phyloP scores from a whole-genome alignment of 2,329 filamentous ascomycete genomes.

The Zarea fungicola region DNA sequence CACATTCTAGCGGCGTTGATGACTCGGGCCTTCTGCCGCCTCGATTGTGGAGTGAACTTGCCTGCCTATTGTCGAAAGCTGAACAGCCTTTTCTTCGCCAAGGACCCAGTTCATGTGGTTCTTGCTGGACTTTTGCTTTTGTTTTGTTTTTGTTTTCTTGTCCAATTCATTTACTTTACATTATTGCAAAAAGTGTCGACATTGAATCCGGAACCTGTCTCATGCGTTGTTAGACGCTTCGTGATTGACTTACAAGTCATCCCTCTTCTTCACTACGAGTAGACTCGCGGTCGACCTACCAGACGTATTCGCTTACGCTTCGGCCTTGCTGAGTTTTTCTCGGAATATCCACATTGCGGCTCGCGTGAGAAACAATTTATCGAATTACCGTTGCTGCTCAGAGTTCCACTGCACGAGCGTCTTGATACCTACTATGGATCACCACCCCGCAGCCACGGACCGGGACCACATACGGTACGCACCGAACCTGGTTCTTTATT shows the following conservation, averaged over 20 bases:
- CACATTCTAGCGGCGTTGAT: slow-evolving; percentile 10
- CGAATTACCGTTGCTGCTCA: not conserved
- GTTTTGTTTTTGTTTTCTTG: not conserved
- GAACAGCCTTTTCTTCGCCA: slow-evolving; percentile 6
- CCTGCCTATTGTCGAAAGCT: slow-evolving; percentile 7
- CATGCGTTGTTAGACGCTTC: not conserved
- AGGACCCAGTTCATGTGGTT: not conserved
- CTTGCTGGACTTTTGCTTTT: not conserved
- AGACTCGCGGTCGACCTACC: too few relatives aligned
- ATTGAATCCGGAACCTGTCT: not conserved
- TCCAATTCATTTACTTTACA: too few relatives aligned
- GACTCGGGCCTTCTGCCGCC: slow-evolving; percentile 11
- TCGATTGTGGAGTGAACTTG: slow-evolving; percentile 9
- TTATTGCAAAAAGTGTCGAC: not conserved
- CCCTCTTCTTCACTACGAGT: too few relatives aligned
- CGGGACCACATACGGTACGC: slow-evolving; percentile 9
- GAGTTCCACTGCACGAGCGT: not conserved
- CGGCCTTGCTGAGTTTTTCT: too few relatives aligned
- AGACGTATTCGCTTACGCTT: too few relatives aligned
- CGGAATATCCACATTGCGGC: not conserved
- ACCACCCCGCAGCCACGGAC: not conserved
- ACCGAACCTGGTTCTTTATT: not conserved
- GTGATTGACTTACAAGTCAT: not conserved
- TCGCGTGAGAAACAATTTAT: not conserved
- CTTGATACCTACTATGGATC: slow-evolving; percentile 3